Evolutionary conservation across 305 asterid genomes (phyloP), one percentile per base, ranked within the genome.

Genomic region (Rubia tinctorum): DNA sequence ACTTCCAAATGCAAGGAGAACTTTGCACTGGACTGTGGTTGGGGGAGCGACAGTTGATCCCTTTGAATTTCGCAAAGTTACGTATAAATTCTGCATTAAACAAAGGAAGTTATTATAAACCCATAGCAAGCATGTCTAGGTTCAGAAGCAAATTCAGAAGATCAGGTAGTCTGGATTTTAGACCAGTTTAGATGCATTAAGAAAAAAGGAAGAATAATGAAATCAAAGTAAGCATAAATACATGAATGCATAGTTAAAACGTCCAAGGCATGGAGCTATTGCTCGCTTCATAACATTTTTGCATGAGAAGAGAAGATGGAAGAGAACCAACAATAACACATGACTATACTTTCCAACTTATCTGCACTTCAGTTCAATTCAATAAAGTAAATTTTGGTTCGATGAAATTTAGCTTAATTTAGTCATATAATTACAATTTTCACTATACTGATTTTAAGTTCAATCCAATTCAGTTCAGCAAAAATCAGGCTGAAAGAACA

Each of bases 11-110:
- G 90, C 92, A 79, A 86, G 65, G 63, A 87, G 81, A 64, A 93
- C 97, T 82, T 80, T 89, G 17, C 92, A 80, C 83, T 81, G 89
- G 60, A 94, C 86, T 8, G 86, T 94, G 42, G 97, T 89, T 12
- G 95, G 93, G 45, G 89, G 90, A 72, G 67, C 70, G 73, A 86
- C 82, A 2, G 98, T 90, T 20, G 99, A 94, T 37, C 99, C 99
- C 82, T 79, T 90, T 64, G 77, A 78, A 85, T 91, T 94, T 12
- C 88, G 89, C 83, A 94, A 84, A 68, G 85, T 74, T 39, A 91
- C 84, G 56, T 86, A 94, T 84, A 94, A 85, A 79, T 90, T 94
- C 99, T 94, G 96, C 89, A 81, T 67, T 22, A 30, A 56, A 62
- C 43, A 74, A 68, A 74, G 17, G 17, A 8, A 39, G 15, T 30